These are phyloP conservation scores for Penicillium sp. DNA, from an alignment of 2,329 filamentous ascomycete species.

Conservation along the genomic window DNA sequence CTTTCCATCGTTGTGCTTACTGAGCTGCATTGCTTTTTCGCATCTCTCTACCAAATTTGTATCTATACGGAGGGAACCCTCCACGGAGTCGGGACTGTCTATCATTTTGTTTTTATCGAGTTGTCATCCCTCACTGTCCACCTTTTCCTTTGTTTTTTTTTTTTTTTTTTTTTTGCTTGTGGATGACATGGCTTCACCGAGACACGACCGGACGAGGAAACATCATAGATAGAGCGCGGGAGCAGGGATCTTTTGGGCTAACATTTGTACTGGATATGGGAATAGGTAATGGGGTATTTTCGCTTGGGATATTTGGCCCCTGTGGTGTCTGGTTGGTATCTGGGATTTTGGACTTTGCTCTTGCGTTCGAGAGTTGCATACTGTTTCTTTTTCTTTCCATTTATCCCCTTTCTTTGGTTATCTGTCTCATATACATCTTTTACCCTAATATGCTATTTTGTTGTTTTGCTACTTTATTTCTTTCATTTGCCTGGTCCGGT, in stretches of 20 bases:
- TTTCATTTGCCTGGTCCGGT: too few species aligned
- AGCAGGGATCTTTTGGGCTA: slow-evolving; percentile 16
- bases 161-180: slow-evolving; percentile 19
- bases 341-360: slow-evolving; percentile 12
- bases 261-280: slow-evolving; percentile 20
- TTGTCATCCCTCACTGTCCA: slow-evolving; percentile 11
- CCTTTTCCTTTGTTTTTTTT: slow-evolving; percentile 17
- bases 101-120: slow-evolving; percentile 11
- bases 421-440: slow-evolving; percentile 10
- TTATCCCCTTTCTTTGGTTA: slow-evolving; percentile 13
- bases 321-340: slow-evolving; percentile 22
- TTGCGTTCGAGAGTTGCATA: slow-evolving; percentile 16
- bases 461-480: slow-evolving; percentile 5
- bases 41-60: slow-evolving; percentile 13
- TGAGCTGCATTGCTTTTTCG: slow-evolving; percentile 13
- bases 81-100: slow-evolving; percentile 8
- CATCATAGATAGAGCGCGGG: slow-evolving; percentile 23
- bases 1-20: slow-evolving; percentile 13
- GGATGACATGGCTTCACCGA: slow-evolving; percentile 25
- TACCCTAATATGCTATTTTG: slow-evolving; percentile 3
- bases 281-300: slow-evolving; percentile 14
- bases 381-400: slow-evolving; percentile 18
- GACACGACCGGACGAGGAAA: slow-evolving; percentile 28
- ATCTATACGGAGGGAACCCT: slow-evolving; percentile 8
- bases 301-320: slow-evolving; percentile 16